phyloP scores from a whole-genome alignment of 495 filamentous ascomycete species.

The Rostrohypoxylon terebratum region DNA sequence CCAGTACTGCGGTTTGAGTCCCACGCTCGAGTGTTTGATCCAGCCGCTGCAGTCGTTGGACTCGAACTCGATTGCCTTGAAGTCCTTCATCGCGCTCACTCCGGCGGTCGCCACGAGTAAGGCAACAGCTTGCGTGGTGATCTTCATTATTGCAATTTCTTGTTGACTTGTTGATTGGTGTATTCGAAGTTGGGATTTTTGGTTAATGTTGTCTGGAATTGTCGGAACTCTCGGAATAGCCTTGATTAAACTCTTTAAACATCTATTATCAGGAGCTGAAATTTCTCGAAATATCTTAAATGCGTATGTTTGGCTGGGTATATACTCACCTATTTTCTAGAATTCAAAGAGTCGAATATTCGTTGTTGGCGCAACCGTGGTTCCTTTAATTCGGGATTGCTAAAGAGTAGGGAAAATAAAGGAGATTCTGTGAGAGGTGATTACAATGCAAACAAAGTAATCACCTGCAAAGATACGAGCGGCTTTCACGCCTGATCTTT shows the following conservation, averaged over 20 bases:
- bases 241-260: not conserved
- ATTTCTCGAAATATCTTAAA: not conserved
- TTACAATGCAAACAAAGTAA: slow-evolving; percentile 8
- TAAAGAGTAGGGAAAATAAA: slow-evolving; percentile 3
- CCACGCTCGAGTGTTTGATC: slow-evolving; percentile 26
- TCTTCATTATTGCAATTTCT: slow-evolving; percentile 15
- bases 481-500: not conserved
- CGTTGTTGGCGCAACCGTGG: not conserved
- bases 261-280: not conserved
- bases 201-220: not conserved
- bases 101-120: slow-evolving; percentile 11
- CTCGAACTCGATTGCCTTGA: slow-evolving; percentile 33
- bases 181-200: not conserved
- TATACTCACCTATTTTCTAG: not conserved
- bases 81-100: slow-evolving; percentile 17
- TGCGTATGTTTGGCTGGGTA: not conserved
- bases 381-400: not conserved
- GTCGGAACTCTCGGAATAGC: not conserved
- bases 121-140: not conserved
- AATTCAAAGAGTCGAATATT: not conserved
- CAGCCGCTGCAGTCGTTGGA: slow-evolving; percentile 28
- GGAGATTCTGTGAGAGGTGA: not conserved
- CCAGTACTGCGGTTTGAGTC: slow-evolving; percentile 30
- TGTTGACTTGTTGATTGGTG: not conserved
- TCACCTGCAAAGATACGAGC: not conserved